Evolutionary conservation across 169 alveolate genomes (phyloP), one percentile per base, ranked within the genome.

Genomic region (Plasmodium reichenowi): DNA sequence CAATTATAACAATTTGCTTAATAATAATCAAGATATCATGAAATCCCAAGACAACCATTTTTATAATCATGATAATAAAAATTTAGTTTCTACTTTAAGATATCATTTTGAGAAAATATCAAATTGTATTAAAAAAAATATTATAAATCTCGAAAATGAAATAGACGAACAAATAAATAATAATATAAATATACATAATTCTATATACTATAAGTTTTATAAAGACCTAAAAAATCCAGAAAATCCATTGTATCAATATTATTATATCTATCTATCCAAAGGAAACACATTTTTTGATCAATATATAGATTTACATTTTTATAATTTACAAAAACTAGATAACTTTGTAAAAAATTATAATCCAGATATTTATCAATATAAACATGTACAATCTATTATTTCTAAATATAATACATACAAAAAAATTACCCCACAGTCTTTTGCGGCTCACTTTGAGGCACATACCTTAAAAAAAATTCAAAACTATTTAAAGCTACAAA

Each of bases 261-360:
- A 80, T 54, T 80, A 68, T 29, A 68, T 80, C 17, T 80, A 54
- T 80, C 59, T 80, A 24, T 70, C 90, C 4, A 68, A 80, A 12
- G 90, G 72, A 59, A 24, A 54, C 22, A 80, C 15, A 12, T 80
- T 66, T 29, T 80, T 63, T 50, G 90, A 80, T 54, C 90, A 80
- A 12, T 80, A 80, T 80, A 59, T 80, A 68, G 90, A 80, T 62
- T 72, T 80, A 70, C 90, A 80, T 80, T 80, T 80, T 48, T 67
- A 43, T 48, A 80, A 80, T 38, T 7, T 80, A 29, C 66, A 70
- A 32, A 68, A 80, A 24, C 74, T 80, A 7, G 83, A 80, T 26
- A 17, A 68, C n/a, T 56, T 80, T 62, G 29, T 68, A 67, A 80
- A 50, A 70, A 52, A 48, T 17, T 71, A 43, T 12, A 68, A 80